phyloP scores from a whole-genome alignment of 805 yeast genomes.

The Zygoascus tannicola region DNA sequence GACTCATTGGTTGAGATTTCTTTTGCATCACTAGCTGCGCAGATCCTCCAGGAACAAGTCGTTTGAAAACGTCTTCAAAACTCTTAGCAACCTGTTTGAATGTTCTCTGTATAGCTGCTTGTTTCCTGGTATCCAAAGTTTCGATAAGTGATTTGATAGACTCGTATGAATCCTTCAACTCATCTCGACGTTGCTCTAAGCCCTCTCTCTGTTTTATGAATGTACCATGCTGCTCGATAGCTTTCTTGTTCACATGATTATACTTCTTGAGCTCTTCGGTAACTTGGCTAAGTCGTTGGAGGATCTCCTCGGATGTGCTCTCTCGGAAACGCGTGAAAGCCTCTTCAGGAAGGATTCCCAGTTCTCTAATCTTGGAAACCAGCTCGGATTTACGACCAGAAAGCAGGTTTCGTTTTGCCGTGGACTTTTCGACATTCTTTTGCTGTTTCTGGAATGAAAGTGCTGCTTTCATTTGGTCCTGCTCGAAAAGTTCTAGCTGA shows the following conservation, averaged over 20 bases:
- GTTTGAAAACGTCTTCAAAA: constrained; percentile 66
- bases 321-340: constrained; percentile 46
- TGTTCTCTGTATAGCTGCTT: constrained; percentile 70
- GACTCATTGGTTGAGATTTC: too few relatives aligned
- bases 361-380: constrained; percentile 61
- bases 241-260: constrained; percentile 79
- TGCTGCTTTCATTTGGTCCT: constrained; percentile 45
- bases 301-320: constrained; percentile 42
- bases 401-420: constrained; percentile 54
- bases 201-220: constrained; percentile 67
- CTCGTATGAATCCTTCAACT: constrained; percentile 56
- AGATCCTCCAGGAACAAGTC: constrained; percentile 72
- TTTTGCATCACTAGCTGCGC: constrained; percentile 65
- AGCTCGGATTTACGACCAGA: constrained; percentile 59
- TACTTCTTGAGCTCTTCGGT: constrained; percentile 52
- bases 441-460: constrained; percentile 52
- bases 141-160: constrained; percentile 66
- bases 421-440: constrained; percentile 52
- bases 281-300: constrained; percentile 43
- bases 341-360: constrained; percentile 87
- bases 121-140: constrained; percentile 66
- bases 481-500: constrained; percentile 41
- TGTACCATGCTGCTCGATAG: constrained; percentile 69
- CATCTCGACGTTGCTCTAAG: constrained; percentile 53
- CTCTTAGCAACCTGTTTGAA: constrained; percentile 67